Evolutionary conservation across 1,284 basidiomycete species (phyloP).

Genomic region (Melanopsichium pennsylvanicum): DNA sequence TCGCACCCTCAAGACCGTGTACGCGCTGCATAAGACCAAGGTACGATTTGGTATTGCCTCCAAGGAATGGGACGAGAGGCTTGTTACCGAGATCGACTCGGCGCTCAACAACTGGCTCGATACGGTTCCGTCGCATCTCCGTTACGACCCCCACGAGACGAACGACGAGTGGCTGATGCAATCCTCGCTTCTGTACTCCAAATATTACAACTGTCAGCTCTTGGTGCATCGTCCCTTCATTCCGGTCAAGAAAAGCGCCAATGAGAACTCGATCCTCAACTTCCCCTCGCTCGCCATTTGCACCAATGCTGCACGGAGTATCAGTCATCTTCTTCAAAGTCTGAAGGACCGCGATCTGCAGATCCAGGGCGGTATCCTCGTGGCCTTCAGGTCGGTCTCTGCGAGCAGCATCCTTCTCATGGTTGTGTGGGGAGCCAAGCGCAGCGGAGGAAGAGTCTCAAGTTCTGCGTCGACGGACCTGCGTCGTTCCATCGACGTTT

Average conservation of each 20-base stretch:
- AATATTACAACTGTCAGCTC: slow-evolving; percentile 57
- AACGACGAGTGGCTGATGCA: slow-evolving; percentile 52
- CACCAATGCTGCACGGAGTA: slow-evolving; percentile 58
- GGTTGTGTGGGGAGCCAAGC: slow-evolving; percentile 53
- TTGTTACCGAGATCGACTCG: slow-evolving; percentile 61
- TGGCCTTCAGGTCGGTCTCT: slow-evolving; percentile 32
- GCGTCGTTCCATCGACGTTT: slow-evolving; percentile 47
- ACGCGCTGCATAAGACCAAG: slow-evolving; percentile 57
- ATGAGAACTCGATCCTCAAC: slow-evolving; percentile 47
- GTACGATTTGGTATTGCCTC: slow-evolving; percentile 49
- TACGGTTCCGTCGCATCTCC: slow-evolving; percentile 51
- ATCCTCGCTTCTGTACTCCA: slow-evolving; percentile 45
- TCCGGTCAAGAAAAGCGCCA: slow-evolving; percentile 38
- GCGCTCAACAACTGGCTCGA: slow-evolving; percentile 59
- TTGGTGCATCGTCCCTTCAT: slow-evolving; percentile 61
- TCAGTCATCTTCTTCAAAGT: slow-evolving; percentile 46
- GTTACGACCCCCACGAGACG: slow-evolving; percentile 49
- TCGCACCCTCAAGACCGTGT: slow-evolving; percentile 57
- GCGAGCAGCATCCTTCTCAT: slow-evolving; percentile 49
- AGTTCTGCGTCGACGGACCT: slow-evolving; percentile 49
- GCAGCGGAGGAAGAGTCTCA: slow-evolving; percentile 45
- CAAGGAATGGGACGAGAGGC: slow-evolving; percentile 50
- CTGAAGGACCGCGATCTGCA: slow-evolving; percentile 42
- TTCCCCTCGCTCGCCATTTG: slow-evolving; percentile 61
- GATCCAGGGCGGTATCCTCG: slow-evolving; percentile 11